Base-by-base conservation (phyloP, 1,284 basidiomycete genomes). In the Apiotrichum mycotoxinovorans region DNA sequence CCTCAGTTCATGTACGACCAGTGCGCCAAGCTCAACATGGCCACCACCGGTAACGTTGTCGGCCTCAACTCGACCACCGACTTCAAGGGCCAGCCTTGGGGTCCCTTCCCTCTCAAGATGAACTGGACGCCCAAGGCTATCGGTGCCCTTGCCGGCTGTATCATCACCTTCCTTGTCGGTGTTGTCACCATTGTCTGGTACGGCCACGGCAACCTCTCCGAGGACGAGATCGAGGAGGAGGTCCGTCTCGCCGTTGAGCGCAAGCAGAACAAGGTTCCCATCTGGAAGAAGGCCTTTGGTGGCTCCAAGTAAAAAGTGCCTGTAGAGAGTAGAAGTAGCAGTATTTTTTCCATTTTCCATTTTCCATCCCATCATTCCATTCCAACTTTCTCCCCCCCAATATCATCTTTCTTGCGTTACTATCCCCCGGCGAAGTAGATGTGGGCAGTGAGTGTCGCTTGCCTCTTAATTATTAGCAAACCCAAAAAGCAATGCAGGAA, bases 151-250 rank as follows among this genome's bases (percentile, higher is more conserved):
- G 82, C 85, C 1, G 92, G 88, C 49, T 92, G 90, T 69, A 85
- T 93, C 53, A 76, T 95, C 57, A 85, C 88, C 1, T 91, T 89
- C 1, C 79, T 90, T 26, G 66, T 94, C 48, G 93, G 94, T 1
- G 87, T 94, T 83, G 70, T 79, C 3, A 83, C 84, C 0, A 88
- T 96, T 22, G 78, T 85, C 43, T 93, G 91, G 89, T 97, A 95
- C 75, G 77, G 85, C 47, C 79, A 84, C 54, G 87, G 87, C 26
- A 83, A 80, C 52, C 80, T 88, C 57, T 82, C 84, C 46, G 88
- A 91, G 46, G 85, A 84, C 66, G 89, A 92, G 79, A 82, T 88
- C 49, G 89, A 90, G 74, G 79, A 83, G 44, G 87, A 89, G 74
- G 83, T 83, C 52, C 77, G 81, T 65, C 74, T 77, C 61, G 73